These are phyloP conservation scores for Aurinia saxatilis DNA, from an alignment of 345 rosid genomes.

Conservation along the genomic window DNA sequence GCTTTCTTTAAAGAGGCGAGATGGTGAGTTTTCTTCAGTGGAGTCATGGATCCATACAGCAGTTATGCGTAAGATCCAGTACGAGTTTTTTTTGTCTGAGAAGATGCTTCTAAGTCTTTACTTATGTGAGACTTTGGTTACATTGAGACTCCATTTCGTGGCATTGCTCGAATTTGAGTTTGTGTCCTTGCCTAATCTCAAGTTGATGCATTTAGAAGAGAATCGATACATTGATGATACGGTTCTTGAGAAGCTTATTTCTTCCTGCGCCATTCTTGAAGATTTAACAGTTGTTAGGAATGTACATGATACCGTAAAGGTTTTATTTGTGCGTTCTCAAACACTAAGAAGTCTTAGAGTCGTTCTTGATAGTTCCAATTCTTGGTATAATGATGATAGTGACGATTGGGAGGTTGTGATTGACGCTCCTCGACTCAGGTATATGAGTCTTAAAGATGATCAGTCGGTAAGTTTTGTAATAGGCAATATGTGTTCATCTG, in stretches of 20 bases:
- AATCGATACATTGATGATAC: not conserved
- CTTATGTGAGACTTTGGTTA: too few species aligned
- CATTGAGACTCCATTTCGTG: too few species aligned
- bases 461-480: not conserved
- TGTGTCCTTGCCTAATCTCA: too few species aligned
- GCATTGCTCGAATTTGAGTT: too few species aligned
- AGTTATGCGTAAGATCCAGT: not conserved
- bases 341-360: not conserved
- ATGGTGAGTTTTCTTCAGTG: too few species aligned
- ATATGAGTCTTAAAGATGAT: not conserved
- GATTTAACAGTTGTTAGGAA: not conserved
- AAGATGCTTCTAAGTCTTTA: not conserved
- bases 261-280: not conserved
- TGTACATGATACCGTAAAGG: not conserved
- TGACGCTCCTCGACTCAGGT: constrained; percentile 1
- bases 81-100: too few species aligned
- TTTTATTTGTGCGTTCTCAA: not conserved
- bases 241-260: not conserved
- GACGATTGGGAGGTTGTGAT: not conserved
- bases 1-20: not conserved
- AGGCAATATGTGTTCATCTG: not conserved
- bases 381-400: constrained; percentile 2
- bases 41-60: not conserved
- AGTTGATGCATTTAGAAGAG: not conserved
- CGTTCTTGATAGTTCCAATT: not conserved